phyloP scores from a whole-genome alignment of 495 filamentous ascomycete species.

The Aspergillus panamensis region DNA sequence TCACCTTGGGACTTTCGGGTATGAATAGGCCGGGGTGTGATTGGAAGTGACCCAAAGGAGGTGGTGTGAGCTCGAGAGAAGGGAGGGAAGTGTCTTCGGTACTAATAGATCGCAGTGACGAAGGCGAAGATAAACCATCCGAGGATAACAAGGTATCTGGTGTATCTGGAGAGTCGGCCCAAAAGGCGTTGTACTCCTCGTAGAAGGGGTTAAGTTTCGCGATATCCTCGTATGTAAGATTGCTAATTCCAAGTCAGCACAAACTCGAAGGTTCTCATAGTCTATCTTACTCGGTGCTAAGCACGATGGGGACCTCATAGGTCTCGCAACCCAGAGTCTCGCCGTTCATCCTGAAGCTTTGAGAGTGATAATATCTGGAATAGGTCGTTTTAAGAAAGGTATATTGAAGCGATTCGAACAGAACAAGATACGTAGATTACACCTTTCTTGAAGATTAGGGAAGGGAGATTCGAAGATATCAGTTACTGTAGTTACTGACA shows the following conservation, averaged over 20 bases:
- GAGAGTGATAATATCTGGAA: background rate
- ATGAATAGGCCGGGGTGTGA: background rate
- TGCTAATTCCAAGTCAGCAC: conserved; percentile 20
- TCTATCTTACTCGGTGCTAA: conserved; percentile 18
- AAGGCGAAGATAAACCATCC: conserved; percentile 8
- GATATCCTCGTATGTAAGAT: conserved; percentile 29
- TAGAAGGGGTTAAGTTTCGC: conserved; percentile 35
- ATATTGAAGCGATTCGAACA: background rate
- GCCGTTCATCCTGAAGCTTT: conserved; percentile 5
- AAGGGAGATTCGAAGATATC: no score
- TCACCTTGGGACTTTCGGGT: conserved; percentile 3
- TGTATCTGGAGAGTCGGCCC: conserved; percentile 11
- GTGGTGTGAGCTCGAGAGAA: conserved; percentile 1
- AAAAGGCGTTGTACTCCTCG: conserved; percentile 24
- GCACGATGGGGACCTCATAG: conserved; percentile 18
- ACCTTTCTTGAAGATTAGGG: no score
- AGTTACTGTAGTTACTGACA: no score
- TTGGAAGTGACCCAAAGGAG: conserved; percentile 7
- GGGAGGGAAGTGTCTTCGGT: conserved; percentile 1
- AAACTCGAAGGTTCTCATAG: background rate
- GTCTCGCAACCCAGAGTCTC: background rate
- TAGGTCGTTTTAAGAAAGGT: background rate
- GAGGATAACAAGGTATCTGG: conserved; percentile 3
- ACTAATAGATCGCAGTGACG: conserved; percentile 11
- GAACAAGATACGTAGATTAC: background rate